Conservation (phyloP, 2,329 filamentous ascomycete genomes). For the Pseudopithomyces chartarum region DNA sequence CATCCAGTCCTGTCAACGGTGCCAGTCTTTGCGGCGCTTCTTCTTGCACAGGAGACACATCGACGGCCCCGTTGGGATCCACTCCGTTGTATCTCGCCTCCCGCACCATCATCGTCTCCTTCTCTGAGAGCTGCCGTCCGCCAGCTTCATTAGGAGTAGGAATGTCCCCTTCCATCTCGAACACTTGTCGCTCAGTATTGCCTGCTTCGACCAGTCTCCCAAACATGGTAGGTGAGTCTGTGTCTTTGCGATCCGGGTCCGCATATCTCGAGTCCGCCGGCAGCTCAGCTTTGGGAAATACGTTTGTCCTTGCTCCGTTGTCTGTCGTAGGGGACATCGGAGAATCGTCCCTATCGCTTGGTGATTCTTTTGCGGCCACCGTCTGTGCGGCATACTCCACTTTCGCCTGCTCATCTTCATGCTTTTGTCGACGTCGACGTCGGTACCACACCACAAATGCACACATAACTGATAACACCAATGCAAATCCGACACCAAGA, state of each 20-base stretch:
- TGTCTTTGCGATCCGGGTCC: conserved; percentile 22
- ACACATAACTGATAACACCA: conserved; percentile 36
- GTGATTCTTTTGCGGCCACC: conserved; percentile 22
- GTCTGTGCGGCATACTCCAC: conserved; percentile 30
- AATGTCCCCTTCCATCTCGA: conserved; percentile 61
- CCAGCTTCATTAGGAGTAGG: conserved; percentile 57
- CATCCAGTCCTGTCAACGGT: conserved; percentile 31
- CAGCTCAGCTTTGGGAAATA: conserved; percentile 55
- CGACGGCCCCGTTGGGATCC: conserved; percentile 32
- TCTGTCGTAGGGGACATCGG: conserved; percentile 28
- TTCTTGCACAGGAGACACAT: conserved; percentile 22
- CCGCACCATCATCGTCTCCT: conserved; percentile 53
- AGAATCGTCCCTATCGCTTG: conserved; percentile 27
- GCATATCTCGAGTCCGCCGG: conserved; percentile 33
- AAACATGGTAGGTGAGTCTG: conserved; percentile 11
- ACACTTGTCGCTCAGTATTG: conserved; percentile 45
- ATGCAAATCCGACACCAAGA: conserved; percentile 44
- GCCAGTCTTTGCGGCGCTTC: conserved; percentile 28
- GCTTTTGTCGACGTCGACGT: conserved; percentile 30
- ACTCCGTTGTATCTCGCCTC: conserved; percentile 54
- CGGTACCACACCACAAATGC: conserved; percentile 43
- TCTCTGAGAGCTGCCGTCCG: conserved; percentile 53
- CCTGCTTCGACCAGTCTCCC: conserved; percentile 38
- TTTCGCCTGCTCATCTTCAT: conserved; percentile 25
- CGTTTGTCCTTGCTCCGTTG: conserved; percentile 28